Evolutionary conservation across 2,329 filamentous ascomycete species (phyloP).

Genomic region (Fusarium oxysporum): DNA sequence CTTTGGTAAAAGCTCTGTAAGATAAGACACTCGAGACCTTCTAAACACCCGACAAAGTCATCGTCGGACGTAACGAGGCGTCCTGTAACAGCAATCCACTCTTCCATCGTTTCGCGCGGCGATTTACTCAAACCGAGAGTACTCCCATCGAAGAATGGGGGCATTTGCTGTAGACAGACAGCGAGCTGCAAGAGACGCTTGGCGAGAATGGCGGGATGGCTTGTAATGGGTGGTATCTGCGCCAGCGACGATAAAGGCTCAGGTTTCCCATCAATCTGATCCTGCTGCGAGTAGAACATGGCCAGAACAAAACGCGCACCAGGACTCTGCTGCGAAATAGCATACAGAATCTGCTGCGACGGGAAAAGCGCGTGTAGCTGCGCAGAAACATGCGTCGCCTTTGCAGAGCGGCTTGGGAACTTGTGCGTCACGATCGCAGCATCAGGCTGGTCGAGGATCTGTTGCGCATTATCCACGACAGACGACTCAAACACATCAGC

Average conservation of each 20-base stretch:
- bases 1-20: conserved; percentile 62
- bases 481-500: conserved; percentile 38
- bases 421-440: conserved; percentile 5
- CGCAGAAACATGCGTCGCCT: conserved; percentile 25
- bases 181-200: conserved; percentile 60
- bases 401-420: conserved; percentile 11
- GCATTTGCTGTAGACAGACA: conserved; percentile 60
- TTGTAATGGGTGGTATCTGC: conserved; percentile 51
- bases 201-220: conserved; percentile 62
- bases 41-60: conserved; percentile 61
- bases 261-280: conserved; percentile 50
- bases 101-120: conserved; percentile 37
- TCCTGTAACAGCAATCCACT: conserved; percentile 49
- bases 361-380: conserved; percentile 42
- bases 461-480: conserved; percentile 35
- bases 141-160: conserved; percentile 47
- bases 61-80: conserved; percentile 62
- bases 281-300: conserved; percentile 44
- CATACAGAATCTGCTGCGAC: conserved; percentile 34
- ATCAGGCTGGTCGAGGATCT: conserved; percentile 16
- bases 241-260: conserved; percentile 45
- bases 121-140: conserved; percentile 41
- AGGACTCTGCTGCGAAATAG: conserved; percentile 40
- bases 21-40: conserved; percentile 65
- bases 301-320: conserved; percentile 44